A percentile compares a stretch with the other conserved stretches of the same genome.
These are phyloP conservation scores for Jatropha curcas DNA, from an alignment of 345 rosid genomes.

Conservation along the genomic window DNA sequence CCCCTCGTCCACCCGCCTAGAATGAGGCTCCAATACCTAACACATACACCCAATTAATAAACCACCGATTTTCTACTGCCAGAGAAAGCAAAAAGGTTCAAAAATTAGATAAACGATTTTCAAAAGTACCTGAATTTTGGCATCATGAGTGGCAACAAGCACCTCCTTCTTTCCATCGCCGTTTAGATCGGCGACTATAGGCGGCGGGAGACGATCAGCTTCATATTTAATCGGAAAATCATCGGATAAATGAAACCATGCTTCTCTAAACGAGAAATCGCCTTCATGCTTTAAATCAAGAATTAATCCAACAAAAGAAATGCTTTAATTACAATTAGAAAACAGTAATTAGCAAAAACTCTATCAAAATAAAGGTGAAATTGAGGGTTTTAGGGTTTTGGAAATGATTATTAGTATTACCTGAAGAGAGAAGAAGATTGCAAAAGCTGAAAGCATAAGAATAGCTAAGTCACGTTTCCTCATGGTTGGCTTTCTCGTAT, in stretches of 20 bases:
- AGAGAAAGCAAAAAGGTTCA: neutral
- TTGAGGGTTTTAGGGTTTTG: neutral
- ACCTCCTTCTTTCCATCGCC: constrained; percentile 93
- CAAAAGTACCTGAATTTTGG: constrained; percentile 74
- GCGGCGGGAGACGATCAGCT: constrained; percentile 90
- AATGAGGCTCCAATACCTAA: constrained; percentile 85
- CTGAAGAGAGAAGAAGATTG: constrained; percentile 99
- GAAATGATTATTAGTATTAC: constrained; percentile 39
- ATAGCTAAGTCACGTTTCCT: constrained; percentile 96
- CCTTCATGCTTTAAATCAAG: constrained; percentile 73
- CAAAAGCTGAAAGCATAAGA: constrained; percentile 93
- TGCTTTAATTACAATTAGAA: neutral
- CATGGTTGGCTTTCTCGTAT: constrained; percentile 38
- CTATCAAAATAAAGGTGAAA: too few relatives aligned
- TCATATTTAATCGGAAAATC: constrained; percentile 87
- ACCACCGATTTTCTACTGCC: neutral
- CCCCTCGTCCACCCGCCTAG: constrained; percentile 84
- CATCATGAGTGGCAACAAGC: constrained; percentile 89
- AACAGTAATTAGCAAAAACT: neutral
- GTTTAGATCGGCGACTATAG: constrained; percentile 86
- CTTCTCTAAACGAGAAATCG: constrained; percentile 92
- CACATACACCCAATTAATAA: neutral
- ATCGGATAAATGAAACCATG: constrained; percentile 84
- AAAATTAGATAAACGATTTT: neutral
- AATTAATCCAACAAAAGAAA: neutral